Base-by-base conservation (phyloP, 768 basidiomycete species). In the Leucosporidium scottii region DNA sequence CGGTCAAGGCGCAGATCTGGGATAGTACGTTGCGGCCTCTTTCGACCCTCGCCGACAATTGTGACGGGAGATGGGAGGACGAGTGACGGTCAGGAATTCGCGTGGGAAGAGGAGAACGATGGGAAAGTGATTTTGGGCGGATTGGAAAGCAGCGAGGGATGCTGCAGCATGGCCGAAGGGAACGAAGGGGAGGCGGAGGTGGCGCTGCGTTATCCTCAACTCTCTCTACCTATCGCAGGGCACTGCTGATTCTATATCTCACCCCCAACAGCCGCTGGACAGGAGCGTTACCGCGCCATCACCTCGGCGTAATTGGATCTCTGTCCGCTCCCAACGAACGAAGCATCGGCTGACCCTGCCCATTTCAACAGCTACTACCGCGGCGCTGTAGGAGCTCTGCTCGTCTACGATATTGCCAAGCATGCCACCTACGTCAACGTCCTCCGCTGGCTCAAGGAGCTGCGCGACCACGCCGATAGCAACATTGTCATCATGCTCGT, bases 1-100 rank as follows among this genome's bases (percentile, higher is more conserved):
- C 87, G 4, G 85, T 99, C 74, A 97, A 97, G 80, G 94, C 94
- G 36, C 94, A 98, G 81, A 83, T 99, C 75, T 98, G 94, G 94
- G 94, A 98, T 80, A 99, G 50, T 51, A 51, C 21, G 50, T 44
- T 44, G 39, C 39, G 39, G 39, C 39, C 39, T 44, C 39, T 44
- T 44, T 44, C 39, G 39, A 44, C 39, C n/a, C 39, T 44, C 39
- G 39, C 50, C 50, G 50, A 23, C 50, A 17, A 18, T 51, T 23
- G 50, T 51, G 50, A 27, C 13, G 50, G 50, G 50, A 18, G n/a
- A 50, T 20, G 23, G 13, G 23, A 54, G 17, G n/a, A 9, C 13
- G 54, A 30, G 54, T 6, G 27, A 17, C 7, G 6, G 39, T 12
- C 15, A 2, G 39, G 15, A 44, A 9, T 44, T 44, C 15, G 39